phyloP scores from a whole-genome alignment of 1,139 yeast species.

The Waltiozyma sp. region DNA sequence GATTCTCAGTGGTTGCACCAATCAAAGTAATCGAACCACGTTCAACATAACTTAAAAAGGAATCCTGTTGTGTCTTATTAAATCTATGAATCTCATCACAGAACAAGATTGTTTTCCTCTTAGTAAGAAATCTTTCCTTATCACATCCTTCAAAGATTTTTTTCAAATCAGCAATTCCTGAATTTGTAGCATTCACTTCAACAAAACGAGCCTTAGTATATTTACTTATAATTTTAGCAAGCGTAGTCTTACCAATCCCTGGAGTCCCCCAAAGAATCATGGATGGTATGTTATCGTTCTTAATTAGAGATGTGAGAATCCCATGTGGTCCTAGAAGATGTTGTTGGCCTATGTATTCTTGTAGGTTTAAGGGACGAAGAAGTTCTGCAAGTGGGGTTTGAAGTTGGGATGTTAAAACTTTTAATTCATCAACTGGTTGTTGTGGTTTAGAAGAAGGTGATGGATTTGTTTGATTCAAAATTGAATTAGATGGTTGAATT shows the following conservation, averaged over 20 bases:
- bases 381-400: constrained; percentile 78
- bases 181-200: constrained; percentile 80
- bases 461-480: constrained; percentile 1
- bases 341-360: constrained; percentile 79
- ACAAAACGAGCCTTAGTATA: constrained; percentile 41
- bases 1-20: constrained; percentile 97
- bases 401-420: constrained; percentile 33
- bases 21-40: constrained; percentile 55
- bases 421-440: constrained; percentile 20
- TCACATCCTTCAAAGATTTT: constrained; percentile 65
- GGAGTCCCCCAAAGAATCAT: constrained; percentile 94
- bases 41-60: constrained; percentile 65
- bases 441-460: background rate
- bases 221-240: constrained; percentile 33
- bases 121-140: constrained; percentile 55
- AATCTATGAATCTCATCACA: constrained; percentile 91
- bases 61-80: constrained; percentile 83
- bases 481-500: constrained; percentile 3
- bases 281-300: constrained; percentile 58
- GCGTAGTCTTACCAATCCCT: constrained; percentile 89
- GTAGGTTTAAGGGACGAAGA: constrained; percentile 61
- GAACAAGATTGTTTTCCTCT: constrained; percentile 65
- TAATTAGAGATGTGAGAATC: constrained; percentile 56
- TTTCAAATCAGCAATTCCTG: constrained; percentile 60
- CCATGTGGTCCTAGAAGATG: constrained; percentile 73